Evolutionary conservation across 805 yeast species (phyloP).

Genomic region (Kregervanrija delftensis): DNA sequence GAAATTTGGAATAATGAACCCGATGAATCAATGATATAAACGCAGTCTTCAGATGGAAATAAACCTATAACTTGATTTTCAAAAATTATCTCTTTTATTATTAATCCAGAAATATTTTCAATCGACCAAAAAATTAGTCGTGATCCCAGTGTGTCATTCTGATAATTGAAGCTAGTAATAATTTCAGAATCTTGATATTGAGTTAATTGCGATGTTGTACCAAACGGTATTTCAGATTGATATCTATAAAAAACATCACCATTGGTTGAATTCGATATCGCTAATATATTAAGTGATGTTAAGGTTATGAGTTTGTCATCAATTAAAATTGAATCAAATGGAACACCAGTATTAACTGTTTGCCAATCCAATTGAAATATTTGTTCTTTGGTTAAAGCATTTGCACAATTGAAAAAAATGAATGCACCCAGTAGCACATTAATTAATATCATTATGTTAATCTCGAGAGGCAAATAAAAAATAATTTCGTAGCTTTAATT

Average conservation of each 20-base stretch:
- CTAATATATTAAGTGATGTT: conserved; percentile 22
- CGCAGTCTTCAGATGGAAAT: conserved; percentile 2
- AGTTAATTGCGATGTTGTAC: conserved; percentile 8
- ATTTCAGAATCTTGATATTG: conserved; percentile 8
- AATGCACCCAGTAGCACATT: neutral
- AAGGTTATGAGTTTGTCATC: conserved; percentile 18
- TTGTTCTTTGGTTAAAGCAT: conserved; percentile 33
- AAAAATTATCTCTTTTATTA: conserved; percentile 15
- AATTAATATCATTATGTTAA: no score
- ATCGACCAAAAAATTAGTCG: conserved; percentile 15
- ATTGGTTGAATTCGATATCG: conserved; percentile 17
- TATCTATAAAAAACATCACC: conserved; percentile 27
- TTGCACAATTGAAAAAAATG: neutral
- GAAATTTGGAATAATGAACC: conserved; percentile 6
- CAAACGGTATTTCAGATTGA: conserved; percentile 16
- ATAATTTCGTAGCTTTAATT: no score
- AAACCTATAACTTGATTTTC: conserved; percentile 11
- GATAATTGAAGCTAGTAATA: conserved; percentile 14
- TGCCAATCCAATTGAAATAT: conserved; percentile 54
- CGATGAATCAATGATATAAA: conserved; percentile 6
- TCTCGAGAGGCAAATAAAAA: no score
- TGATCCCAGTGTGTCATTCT: conserved; percentile 3
- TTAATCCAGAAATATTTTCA: conserved; percentile 5
- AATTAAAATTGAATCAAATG: conserved; percentile 12
- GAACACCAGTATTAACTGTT: conserved; percentile 36